Conservation (phyloP, 371 early-diverging fungal genomes). For the Mortierella sp. region DNA sequence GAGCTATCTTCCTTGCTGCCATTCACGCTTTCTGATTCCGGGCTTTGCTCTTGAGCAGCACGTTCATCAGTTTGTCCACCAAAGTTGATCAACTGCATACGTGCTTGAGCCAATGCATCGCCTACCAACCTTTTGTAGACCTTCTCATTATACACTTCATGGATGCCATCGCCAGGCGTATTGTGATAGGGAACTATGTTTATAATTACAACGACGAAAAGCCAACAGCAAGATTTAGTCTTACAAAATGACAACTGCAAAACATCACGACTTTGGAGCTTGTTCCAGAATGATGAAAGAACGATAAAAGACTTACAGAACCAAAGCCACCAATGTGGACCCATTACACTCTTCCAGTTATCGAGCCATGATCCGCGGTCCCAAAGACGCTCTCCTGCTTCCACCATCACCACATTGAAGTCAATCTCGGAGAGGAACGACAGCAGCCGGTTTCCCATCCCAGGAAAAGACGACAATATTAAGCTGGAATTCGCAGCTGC, state of each 20-base stretch:
- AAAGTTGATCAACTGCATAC: conserved; percentile 40
- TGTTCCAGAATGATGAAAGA: neutral
- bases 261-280: too few relatives aligned
- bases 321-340: conserved; percentile 57
- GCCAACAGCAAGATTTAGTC: neutral
- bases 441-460: conserved; percentile 1
- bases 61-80: conserved; percentile 12
- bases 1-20: neutral
- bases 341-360: conserved; percentile 56
- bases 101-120: conserved; percentile 59
- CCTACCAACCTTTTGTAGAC: conserved; percentile 56
- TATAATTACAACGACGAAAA: neutral
- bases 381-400: conserved; percentile 51
- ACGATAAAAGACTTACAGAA: conserved; percentile 31
- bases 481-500: conserved; percentile 6
- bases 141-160: conserved; percentile 63
- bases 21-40: neutral
- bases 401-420: conserved; percentile 47
- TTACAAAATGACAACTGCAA: too few relatives aligned
- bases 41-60: neutral
- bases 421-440: conserved; percentile 28
- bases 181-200: conserved; percentile 43
- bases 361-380: conserved; percentile 52
- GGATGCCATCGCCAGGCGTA: conserved; percentile 61
- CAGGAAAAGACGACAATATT: neutral